These are phyloP conservation scores for Hygrophoropsis aurantiaca DNA, from an alignment of 768 basidiomycete species.

Conservation along the genomic window DNA sequence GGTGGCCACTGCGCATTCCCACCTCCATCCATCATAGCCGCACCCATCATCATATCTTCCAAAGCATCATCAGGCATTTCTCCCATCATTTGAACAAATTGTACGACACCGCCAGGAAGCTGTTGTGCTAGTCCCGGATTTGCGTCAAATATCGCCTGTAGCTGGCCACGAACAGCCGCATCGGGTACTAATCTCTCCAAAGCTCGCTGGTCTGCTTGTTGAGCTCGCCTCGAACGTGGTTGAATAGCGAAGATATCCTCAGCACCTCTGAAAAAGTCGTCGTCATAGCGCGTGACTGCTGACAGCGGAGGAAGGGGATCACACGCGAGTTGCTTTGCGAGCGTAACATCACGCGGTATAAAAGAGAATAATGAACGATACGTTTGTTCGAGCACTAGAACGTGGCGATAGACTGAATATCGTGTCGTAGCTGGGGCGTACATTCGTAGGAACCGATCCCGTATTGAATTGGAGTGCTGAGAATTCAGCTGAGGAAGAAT, in stretches of 20 bases:
- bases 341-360: conserved; percentile 58
- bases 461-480: conserved; percentile 29
- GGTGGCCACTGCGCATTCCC: conserved; percentile 24
- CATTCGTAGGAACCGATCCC: conserved; percentile 30
- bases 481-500: conserved; percentile 32
- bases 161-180: conserved; percentile 51
- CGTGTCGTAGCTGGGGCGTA: conserved; percentile 43
- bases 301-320: conserved; percentile 84
- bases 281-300: conserved; percentile 61
- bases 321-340: conserved; percentile 63
- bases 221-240: conserved; percentile 40
- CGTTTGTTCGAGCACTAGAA: conserved; percentile 68
- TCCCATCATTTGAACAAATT: conserved; percentile 57
- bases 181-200: conserved; percentile 62
- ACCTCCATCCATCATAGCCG: conserved; percentile 36
- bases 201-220: conserved; percentile 47
- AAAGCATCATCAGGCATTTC: conserved; percentile 58
- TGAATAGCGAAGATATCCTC: conserved; percentile 49
- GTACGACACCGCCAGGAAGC: conserved; percentile 65
- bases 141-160: conserved; percentile 62
- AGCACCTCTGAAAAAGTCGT: conserved; percentile 68
- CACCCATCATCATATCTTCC: conserved; percentile 56
- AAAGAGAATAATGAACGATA: conserved; percentile 66
- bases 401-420: conserved; percentile 68
- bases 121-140: conserved; percentile 52